These are phyloP conservation scores for Fallopia convolvulus DNA, from an alignment of 148 eudicot species.

Conservation along the genomic window DNA sequence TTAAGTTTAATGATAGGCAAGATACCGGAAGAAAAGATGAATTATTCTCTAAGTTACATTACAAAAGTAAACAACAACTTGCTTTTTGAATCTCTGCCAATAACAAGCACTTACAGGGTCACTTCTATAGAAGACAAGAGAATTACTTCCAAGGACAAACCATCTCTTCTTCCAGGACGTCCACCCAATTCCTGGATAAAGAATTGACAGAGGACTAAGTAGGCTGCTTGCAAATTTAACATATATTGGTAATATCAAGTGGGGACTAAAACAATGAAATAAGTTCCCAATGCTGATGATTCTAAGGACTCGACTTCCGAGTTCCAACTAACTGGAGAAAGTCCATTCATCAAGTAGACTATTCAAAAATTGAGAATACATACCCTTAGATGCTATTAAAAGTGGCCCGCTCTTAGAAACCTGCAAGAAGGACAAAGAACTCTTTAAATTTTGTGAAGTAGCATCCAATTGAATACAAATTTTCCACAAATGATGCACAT, in stretches of 20 bases:
- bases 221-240: not conserved
- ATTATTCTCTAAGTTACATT: not conserved
- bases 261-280: not conserved
- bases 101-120: slow-evolving; percentile 74
- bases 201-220: not conserved
- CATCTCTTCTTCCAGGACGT: slow-evolving; percentile 99
- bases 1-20: not conserved
- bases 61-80: not conserved
- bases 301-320: not conserved
- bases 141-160: slow-evolving; percentile 87
- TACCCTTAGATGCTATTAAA: slow-evolving; percentile 91
- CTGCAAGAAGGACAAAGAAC: slow-evolving; percentile 36
- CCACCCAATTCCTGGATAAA: slow-evolving; percentile 90
- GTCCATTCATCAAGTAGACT: not conserved
- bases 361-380: not conserved
- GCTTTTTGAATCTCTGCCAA: not conserved
- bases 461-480: not conserved
- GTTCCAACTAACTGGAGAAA: not conserved
- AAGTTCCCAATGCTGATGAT: not conserved
- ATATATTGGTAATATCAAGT: not conserved
- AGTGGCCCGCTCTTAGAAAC: slow-evolving; percentile 81
- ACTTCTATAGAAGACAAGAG: slow-evolving; percentile 87
- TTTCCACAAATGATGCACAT: not conserved
- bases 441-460: not conserved
- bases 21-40: not conserved